Base-by-base conservation (phyloP, 305 asterid species). In the Ajuga reptans region DNA sequence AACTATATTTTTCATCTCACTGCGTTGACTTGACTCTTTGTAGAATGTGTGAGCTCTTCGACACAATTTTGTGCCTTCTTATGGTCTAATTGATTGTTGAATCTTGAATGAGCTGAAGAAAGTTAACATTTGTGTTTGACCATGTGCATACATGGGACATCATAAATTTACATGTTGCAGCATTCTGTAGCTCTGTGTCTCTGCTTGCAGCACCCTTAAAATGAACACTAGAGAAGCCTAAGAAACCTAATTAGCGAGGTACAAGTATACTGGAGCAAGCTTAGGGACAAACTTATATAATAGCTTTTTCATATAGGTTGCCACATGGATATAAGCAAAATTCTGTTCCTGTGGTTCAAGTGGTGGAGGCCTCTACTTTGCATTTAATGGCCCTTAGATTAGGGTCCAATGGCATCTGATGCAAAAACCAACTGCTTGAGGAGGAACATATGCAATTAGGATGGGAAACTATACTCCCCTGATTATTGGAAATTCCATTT, bases 11-110 rank as follows among this genome's bases (percentile, higher is more conserved):
- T 52, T 33, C n/a, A 12, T 57, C 54, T 51, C 33, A 8, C 67
- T 51, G 37, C 54, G 42, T 18, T 70, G 69, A 61, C 69, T 62
- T 78, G 63, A 67, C 71, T 29, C 71, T 69, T 69, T 17, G 77
- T 67, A 58, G 64, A 63, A 55, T 63, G 45, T 21, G 1, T 57
- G 54, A 21, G 14, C 51, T 36, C 43, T 34, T 39, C 10, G 66
- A 53, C 21, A 69, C 69, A 52, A 70, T 17, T 34, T 36, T 46
- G 50, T 41, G 64, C 51, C 42, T 5, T 59, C 33, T 4, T 71
- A 31, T 64, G 69, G 33, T 31, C 15, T 49, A 41, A 39, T 54
- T 54, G 59, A 37, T 73, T 49, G 29, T 52, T 39, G 71, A 41
- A 50, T 49, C 37, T 53, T 39, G 71, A 42, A 50, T 59, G 47